Percentiles rank a stretch among this genome's conserved stretches.
Evolutionary conservation across 2,329 filamentous ascomycete genomes (phyloP).

Genomic region (Aspergillus chevalieri): DNA sequence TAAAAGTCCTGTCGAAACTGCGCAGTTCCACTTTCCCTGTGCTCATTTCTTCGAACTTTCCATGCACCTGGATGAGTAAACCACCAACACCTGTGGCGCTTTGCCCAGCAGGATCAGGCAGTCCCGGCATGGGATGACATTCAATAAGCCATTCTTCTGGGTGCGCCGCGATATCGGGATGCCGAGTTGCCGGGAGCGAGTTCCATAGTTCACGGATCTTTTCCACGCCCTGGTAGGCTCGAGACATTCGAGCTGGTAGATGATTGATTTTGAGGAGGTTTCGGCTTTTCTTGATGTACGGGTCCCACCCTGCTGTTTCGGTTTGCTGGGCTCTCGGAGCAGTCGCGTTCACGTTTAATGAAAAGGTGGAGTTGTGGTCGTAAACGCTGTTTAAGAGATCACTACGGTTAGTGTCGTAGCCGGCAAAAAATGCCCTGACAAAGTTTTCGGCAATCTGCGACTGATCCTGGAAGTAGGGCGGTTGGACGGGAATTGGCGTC

Average conservation of each 20-base stretch:
- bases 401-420: conserved; percentile 66
- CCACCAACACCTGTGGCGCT: conserved; percentile 65
- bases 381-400: conserved; percentile 63
- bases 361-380: conserved; percentile 69
- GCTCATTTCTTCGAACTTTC: conserved; percentile 72
- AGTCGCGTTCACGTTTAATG: conserved; percentile 63
- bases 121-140: conserved; percentile 65
- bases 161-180: conserved; percentile 63
- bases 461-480: conserved; percentile 68
- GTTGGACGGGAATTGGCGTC: conserved; percentile 56
- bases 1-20: conserved; percentile 75
- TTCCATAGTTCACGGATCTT: conserved; percentile 65
- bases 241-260: conserved; percentile 55
- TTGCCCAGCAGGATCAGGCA: conserved; percentile 63
- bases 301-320: conserved; percentile 52
- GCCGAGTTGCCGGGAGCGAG: conserved; percentile 63
- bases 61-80: conserved; percentile 71
- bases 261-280: conserved; percentile 68
- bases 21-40: conserved; percentile 56
- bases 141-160: conserved; percentile 74
- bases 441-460: conserved; percentile 70
- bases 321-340: conserved; percentile 49
- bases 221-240: conserved; percentile 59
- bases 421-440: conserved; percentile 64
- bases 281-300: conserved; percentile 70